Evolutionary conservation across 164 flowering plant genomes (phyloP).

Genomic region (Stephania yunnanensis): DNA sequence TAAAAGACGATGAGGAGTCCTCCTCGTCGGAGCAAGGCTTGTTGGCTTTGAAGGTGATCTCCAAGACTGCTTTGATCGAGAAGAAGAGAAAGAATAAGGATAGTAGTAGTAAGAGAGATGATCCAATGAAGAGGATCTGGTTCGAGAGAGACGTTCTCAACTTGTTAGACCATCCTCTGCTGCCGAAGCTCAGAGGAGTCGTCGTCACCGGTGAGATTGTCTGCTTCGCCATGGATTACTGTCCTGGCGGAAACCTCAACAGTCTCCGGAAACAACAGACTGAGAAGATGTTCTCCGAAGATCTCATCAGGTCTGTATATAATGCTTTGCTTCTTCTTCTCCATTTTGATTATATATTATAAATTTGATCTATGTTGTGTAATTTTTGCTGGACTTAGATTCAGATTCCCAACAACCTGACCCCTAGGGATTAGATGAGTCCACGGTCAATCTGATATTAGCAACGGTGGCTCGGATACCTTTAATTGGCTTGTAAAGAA

Average conservation of each 20-base stretch:
- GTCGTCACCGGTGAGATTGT: slow-evolving; percentile 45
- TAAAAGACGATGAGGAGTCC: slow-evolving; percentile 7
- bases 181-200: slow-evolving; percentile 60
- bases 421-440: too few species aligned
- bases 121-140: slow-evolving; percentile 37
- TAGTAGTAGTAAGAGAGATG: background rate
- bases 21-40: background rate
- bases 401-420: too few species aligned
- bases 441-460: too few species aligned
- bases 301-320: slow-evolving; percentile 48
- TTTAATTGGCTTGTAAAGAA: too few species aligned
- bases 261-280: slow-evolving; percentile 47
- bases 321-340: too few species aligned
- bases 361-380: too few species aligned
- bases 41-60: slow-evolving; percentile 61
- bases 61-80: slow-evolving; percentile 35
- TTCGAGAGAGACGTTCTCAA: slow-evolving; percentile 60
- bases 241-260: slow-evolving; percentile 67
- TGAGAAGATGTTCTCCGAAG: slow-evolving; percentile 77
- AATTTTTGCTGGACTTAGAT: too few species aligned
- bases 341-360: too few species aligned
- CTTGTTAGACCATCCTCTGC: slow-evolving; percentile 51
- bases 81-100: slow-evolving; percentile 26
- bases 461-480: too few species aligned
- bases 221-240: slow-evolving; percentile 72